Evolutionary conservation across 192 early-diverging fungal genomes (phyloP).

Genomic region (Diversispora epigaea): DNA sequence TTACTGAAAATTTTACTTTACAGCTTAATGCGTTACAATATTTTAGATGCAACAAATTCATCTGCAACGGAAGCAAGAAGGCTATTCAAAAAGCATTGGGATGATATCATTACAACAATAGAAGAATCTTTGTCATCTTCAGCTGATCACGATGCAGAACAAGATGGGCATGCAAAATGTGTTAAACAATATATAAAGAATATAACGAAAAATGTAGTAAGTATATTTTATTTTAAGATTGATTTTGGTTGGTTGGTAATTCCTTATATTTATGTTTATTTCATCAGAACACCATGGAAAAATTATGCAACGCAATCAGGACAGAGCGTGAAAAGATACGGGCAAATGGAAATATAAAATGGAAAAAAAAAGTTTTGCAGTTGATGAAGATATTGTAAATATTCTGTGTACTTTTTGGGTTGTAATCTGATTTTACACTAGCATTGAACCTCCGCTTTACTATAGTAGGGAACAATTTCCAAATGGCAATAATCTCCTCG

Average conservation of each 20-base stretch:
- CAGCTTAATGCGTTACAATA: slow-evolving; percentile 23
- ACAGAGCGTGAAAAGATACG: too few species aligned
- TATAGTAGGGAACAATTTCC: slow-evolving; percentile 16
- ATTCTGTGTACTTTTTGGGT: slow-evolving; percentile 9
- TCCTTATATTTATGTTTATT: slow-evolving; percentile 20
- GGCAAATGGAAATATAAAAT: neutral
- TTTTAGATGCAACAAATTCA: slow-evolving; percentile 11
- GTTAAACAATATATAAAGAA: slow-evolving; percentile 15
- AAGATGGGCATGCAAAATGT: slow-evolving; percentile 20
- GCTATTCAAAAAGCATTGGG: slow-evolving; percentile 1
- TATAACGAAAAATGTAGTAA: slow-evolving; percentile 14
- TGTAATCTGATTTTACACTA: neutral
- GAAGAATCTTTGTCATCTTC: slow-evolving; percentile 14
- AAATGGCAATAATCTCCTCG: slow-evolving; percentile 8
- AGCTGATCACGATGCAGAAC: slow-evolving; percentile 10
- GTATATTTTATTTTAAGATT: neutral
- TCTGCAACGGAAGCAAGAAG: slow-evolving; percentile 14
- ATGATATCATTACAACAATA: slow-evolving; percentile 4
- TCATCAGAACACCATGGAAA: slow-evolving; percentile 1
- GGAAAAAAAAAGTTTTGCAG: slow-evolving; percentile 4
- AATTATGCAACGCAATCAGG: neutral
- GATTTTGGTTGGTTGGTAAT: neutral
- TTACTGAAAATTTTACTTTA: slow-evolving; percentile 11
- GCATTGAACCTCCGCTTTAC: neutral
- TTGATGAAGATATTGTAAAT: slow-evolving; percentile 23